Conservation (phyloP, 2,329 filamentous ascomycete genomes). For the Sporothrix sp. region DNA sequence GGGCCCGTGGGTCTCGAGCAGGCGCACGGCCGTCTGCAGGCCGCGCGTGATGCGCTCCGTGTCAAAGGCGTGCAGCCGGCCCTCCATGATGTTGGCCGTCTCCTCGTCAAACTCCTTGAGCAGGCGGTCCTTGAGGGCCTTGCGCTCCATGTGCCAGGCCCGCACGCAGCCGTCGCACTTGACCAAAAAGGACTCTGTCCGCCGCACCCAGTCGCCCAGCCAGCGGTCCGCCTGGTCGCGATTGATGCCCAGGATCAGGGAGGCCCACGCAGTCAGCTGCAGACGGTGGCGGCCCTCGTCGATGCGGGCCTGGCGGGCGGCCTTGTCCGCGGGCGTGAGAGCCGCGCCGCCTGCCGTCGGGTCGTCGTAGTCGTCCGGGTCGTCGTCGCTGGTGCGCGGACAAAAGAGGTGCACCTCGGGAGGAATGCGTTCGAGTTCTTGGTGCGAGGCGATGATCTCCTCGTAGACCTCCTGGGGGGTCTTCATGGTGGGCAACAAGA, state of each 20-base stretch:
- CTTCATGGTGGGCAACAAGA: constrained; percentile 25
- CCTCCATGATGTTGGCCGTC: constrained; percentile 30
- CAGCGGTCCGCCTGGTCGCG: constrained; percentile 50
- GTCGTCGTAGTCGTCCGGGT: constrained; percentile 55
- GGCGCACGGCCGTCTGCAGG: constrained; percentile 41
- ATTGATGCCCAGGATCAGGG: constrained; percentile 58
- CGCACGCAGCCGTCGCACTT: constrained; percentile 61
- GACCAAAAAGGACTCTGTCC: constrained; percentile 49
- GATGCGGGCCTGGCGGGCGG: constrained; percentile 34
- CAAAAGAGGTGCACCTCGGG: constrained; percentile 56
- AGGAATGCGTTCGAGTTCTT: constrained; percentile 35
- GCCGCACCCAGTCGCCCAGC: constrained; percentile 47
- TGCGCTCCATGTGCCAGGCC: constrained; percentile 63
- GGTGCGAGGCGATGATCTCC: constrained; percentile 34
- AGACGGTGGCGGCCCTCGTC: constrained; percentile 45
- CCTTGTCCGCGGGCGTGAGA: constrained; percentile 41
- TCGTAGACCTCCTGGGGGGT: constrained; percentile 26
- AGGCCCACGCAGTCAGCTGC: constrained; percentile 55
- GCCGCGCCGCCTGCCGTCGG: constrained; percentile 33
- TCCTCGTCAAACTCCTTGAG: constrained; percentile 43
- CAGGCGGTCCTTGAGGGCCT: constrained; percentile 51
- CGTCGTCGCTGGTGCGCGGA: constrained; percentile 52
- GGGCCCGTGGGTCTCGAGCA: constrained; percentile 35
- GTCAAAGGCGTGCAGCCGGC: constrained; percentile 31
- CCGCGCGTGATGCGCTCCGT: constrained; percentile 25